Conservation (phyloP, 495 filamentous ascomycete genomes). For the Hypoxylon crocopeplum region DNA sequence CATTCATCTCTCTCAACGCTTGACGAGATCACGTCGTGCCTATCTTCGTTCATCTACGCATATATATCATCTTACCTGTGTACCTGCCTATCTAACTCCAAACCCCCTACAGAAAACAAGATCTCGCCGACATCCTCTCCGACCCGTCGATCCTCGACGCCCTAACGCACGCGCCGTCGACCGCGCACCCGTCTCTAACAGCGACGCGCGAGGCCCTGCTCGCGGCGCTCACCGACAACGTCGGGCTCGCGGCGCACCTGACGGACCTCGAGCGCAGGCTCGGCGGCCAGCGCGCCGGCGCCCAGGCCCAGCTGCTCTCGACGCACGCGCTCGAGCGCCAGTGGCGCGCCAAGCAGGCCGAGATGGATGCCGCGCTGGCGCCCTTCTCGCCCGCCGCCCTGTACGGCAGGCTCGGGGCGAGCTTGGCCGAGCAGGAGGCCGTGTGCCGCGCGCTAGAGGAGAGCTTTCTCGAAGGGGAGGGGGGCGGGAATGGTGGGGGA, state of each 20-base stretch:
- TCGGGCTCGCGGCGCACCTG: slow-evolving; percentile 68
- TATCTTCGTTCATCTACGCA: too few relatives aligned
- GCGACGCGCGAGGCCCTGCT: slow-evolving; percentile 62
- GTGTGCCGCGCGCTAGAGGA: slow-evolving; percentile 84
- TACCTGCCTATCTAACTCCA: slow-evolving; percentile 8
- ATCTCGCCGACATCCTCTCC: slow-evolving; percentile 71
- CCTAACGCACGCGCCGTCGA: slow-evolving; percentile 67
- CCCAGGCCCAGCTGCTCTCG: slow-evolving; percentile 81
- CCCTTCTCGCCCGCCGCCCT: slow-evolving; percentile 84
- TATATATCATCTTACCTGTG: too few relatives aligned
- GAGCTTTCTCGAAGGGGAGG: slow-evolving; percentile 77
- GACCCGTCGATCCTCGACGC: slow-evolving; percentile 65
- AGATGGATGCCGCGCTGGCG: slow-evolving; percentile 84
- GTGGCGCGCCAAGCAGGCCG: slow-evolving; percentile 85
- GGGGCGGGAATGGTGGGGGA: slow-evolving; percentile 46
- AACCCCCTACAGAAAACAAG: slow-evolving; percentile 51
- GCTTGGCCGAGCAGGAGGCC: slow-evolving; percentile 81
- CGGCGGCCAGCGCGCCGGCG: slow-evolving; percentile 64
- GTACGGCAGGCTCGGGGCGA: slow-evolving; percentile 78
- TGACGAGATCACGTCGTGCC: too few relatives aligned
- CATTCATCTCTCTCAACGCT: too few relatives aligned
- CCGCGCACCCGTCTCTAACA: slow-evolving; percentile 67
- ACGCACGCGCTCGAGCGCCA: slow-evolving; percentile 87
- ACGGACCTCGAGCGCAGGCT: slow-evolving; percentile 66
- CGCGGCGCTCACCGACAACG: slow-evolving; percentile 69